Evolutionary conservation across 192 early-diverging fungal genomes (phyloP), one percentile per base, ranked within the genome.

Genomic region (Allomyces javanicus): DNA sequence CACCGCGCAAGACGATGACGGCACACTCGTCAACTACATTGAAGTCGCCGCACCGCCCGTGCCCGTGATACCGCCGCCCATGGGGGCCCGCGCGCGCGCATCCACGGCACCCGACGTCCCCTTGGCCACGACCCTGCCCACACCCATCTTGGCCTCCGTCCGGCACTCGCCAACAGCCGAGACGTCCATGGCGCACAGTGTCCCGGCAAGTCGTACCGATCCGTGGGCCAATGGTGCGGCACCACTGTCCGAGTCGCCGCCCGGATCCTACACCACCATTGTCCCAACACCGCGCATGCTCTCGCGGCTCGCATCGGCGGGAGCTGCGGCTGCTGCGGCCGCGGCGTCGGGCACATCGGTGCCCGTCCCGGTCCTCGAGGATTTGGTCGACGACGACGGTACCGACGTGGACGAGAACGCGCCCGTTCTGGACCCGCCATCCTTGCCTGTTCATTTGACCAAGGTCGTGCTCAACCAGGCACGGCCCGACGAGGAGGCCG

Each of bases 11-110:
- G 96, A 98, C 69, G 83, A 88, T 5, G 90, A 96, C 69, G 96
- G 96, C 62, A 96, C 96, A 68, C 71, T 96, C 24, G 93, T 98
- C 65, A 98, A 98, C 71, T 95, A 89, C 72, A 72, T 98, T 40
- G 88, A 93, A 72, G 89, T 96, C 1, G 67, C 70, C 24, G 86
- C 50, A 21, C 50, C 50, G 2, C 50, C 50, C 4, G 33, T 40
- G 72, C 65, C 79, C 77, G 70, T 79, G 79, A 66, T 79, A 76
- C 9, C 76, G 71, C 24, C 12, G 14, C 23, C 24, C 22, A 62
- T 24, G 24, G 65, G 14, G 6, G 9, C 50, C 1, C 58, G 23
- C 14, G 25, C 22, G 64, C 25, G 24, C 44, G 65, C 24, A 10
- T 66, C 50, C 12, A 58, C 21, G 50, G 50, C 21, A n/a, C 17